Percentiles rank a stretch among this genome's conserved stretches.
phyloP scores from a whole-genome alignment of 164 flowering plant genomes.

The Amborella trichopoda region DNA sequence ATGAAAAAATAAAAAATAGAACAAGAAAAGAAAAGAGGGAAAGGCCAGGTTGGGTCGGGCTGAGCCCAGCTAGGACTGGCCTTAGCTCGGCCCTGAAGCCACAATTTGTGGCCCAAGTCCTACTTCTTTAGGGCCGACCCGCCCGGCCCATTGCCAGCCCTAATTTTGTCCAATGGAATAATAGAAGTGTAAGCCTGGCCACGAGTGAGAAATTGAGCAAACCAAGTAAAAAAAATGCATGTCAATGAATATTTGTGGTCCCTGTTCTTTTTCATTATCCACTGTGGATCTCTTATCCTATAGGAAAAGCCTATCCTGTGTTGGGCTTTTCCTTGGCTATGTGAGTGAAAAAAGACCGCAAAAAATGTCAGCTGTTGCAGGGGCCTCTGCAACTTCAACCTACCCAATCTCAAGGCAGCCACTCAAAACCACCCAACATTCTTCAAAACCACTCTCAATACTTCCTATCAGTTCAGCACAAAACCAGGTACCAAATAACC shows the following conservation, averaged over 20 bases:
- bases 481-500: slow-evolving; percentile 19
- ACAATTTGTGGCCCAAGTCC: too few species aligned
- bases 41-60: too few species aligned
- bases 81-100: too few species aligned
- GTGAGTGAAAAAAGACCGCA: not conserved
- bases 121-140: too few species aligned
- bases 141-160: too few species aligned
- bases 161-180: too few species aligned
- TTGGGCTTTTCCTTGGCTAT: not conserved
- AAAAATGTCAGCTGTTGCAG: slow-evolving; percentile 37
- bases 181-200: too few species aligned
- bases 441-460: slow-evolving; percentile 13
- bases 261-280: not conserved
- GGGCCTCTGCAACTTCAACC: slow-evolving; percentile 22
- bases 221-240: not conserved
- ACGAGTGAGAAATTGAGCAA: not conserved
- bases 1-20: too few species aligned
- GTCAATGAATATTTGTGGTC: slow-evolving; percentile 9
- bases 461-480: slow-evolving; percentile 10
- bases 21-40: too few species aligned
- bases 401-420: slow-evolving; percentile 26
- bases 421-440: slow-evolving; percentile 7
- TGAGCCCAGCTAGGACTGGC: too few species aligned
- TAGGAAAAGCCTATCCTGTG: slow-evolving; percentile 17
- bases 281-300: not conserved